phyloP scores from a whole-genome alignment of 768 basidiomycete species.

The Tulasnella sp. region DNA sequence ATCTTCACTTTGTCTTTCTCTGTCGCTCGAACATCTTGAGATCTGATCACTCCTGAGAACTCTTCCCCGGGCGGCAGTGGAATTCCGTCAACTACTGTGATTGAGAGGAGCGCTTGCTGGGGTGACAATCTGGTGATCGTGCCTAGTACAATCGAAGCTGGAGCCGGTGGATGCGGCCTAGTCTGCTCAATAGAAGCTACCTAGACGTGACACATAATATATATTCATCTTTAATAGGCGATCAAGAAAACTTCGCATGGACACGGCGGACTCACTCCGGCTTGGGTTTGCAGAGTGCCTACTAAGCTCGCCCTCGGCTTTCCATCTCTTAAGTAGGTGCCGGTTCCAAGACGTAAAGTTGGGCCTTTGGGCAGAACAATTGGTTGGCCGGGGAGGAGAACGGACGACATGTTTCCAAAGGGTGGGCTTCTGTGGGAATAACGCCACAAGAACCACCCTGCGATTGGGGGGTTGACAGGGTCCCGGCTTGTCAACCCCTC shows the following conservation, averaged over 20 bases:
- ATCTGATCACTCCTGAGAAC: slow-evolving; percentile 62
- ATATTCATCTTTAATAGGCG: neutral
- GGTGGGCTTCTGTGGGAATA: neutral
- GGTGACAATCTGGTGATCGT: slow-evolving; percentile 75
- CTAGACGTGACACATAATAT: slow-evolving; percentile 25
- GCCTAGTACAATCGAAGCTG: slow-evolving; percentile 71
- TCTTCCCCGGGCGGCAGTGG: slow-evolving; percentile 77
- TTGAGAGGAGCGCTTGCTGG: slow-evolving; percentile 68
- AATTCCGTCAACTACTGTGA: slow-evolving; percentile 76
- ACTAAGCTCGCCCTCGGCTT: slow-evolving; percentile 58
- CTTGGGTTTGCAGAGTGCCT: slow-evolving; percentile 48
- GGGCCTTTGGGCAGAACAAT: slow-evolving; percentile 46
- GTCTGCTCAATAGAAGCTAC: slow-evolving; percentile 50
- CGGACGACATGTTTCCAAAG: neutral
- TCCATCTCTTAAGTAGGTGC: slow-evolving; percentile 53
- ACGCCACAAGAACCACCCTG: neutral
- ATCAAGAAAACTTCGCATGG: slow-evolving; percentile 19
- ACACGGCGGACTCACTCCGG: slow-evolving; percentile 47
- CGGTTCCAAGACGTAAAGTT: slow-evolving; percentile 42
- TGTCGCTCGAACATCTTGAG: slow-evolving; percentile 80
- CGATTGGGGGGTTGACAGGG: too few species aligned
- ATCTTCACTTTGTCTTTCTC: slow-evolving; percentile 87
- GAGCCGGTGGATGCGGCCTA: slow-evolving; percentile 60
- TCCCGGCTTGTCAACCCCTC: too few species aligned
- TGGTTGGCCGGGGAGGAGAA: slow-evolving; percentile 50